Evolutionary conservation across 78 protist genomes (phyloP).

Genomic region (Dictyostelium citrinum): DNA sequence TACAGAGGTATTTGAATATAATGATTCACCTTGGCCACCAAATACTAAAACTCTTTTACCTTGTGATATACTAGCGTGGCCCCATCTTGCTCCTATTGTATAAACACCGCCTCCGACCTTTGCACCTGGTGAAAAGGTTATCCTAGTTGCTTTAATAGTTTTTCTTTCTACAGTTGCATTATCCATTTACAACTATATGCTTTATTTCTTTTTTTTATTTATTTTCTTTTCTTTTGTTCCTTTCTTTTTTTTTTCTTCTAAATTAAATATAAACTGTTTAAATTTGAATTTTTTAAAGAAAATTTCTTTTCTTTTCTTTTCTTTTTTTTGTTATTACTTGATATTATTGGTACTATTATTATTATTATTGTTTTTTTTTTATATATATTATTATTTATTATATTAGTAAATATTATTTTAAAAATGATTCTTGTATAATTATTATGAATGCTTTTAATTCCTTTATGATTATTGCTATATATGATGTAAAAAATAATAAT

Average conservation of each 20-base stretch:
- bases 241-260: neutral
- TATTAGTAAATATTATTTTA: neutral
- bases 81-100: constrained; percentile 72
- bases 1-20: constrained; percentile 24
- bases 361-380: neutral
- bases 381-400: neutral
- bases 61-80: constrained; percentile 28
- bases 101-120: constrained; percentile 51
- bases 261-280: neutral
- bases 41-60: constrained; percentile 48
- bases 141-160: constrained; percentile 41
- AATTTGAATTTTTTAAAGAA: neutral
- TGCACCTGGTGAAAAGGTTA: constrained; percentile 46
- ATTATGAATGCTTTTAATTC: neutral
- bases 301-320: neutral
- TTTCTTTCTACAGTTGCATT: neutral
- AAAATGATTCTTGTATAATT: neutral
- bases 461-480: neutral
- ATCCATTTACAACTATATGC: neutral
- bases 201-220: neutral
- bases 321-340: neutral
- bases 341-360: neutral
- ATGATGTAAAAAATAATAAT: neutral
- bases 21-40: constrained; percentile 65
- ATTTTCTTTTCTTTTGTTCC: neutral